A percentile compares a stretch with the other conserved stretches of the same genome.
phyloP scores from a whole-genome alignment of 2,329 filamentous ascomycete genomes.

The Fonsecaea nubica region DNA sequence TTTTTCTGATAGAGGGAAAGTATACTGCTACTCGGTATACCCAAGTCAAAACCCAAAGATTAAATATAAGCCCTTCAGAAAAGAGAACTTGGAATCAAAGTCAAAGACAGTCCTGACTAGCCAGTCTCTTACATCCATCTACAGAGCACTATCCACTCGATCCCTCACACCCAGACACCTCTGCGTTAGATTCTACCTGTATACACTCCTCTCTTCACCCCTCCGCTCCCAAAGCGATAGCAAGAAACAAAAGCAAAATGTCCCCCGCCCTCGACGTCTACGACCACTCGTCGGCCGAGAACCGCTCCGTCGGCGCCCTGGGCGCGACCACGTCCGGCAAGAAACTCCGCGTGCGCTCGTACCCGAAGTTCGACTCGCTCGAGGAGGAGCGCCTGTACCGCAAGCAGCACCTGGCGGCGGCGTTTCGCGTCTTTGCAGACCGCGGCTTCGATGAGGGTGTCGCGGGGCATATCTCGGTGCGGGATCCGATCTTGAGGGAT shows the following conservation, averaged over 20 bases:
- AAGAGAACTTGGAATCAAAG: no score
- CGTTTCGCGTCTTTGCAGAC: conserved; percentile 53
- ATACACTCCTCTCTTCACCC: no score
- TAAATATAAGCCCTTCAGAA: no score
- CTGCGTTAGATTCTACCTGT: no score
- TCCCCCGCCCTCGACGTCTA: conserved; percentile 48
- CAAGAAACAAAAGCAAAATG: conserved; percentile 40
- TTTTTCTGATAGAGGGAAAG: no score
- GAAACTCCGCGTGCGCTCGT: conserved; percentile 55
- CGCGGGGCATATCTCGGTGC: conserved; percentile 53
- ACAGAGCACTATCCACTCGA: no score
- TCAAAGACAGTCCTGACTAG: no score
- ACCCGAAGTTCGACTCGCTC: conserved; percentile 51
- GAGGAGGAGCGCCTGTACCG: conserved; percentile 53
- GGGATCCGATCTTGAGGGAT: conserved; percentile 49
- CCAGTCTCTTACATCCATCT: no score
- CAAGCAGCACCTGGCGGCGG: conserved; percentile 56
- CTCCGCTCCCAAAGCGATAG: no score
- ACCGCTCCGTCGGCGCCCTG: conserved; percentile 53
- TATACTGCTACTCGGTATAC: no score
- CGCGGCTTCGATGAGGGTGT: conserved; percentile 51
- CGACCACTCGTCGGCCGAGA: conserved; percentile 47
- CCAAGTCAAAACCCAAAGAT: no score
- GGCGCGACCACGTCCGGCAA: conserved; percentile 56
- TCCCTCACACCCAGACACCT: no score